A percentile compares a stretch with the other conserved stretches of the same genome.
These are phyloP conservation scores for Corylus heterophylla DNA, from an alignment of 306 rosid genomes.

Conservation along the genomic window DNA sequence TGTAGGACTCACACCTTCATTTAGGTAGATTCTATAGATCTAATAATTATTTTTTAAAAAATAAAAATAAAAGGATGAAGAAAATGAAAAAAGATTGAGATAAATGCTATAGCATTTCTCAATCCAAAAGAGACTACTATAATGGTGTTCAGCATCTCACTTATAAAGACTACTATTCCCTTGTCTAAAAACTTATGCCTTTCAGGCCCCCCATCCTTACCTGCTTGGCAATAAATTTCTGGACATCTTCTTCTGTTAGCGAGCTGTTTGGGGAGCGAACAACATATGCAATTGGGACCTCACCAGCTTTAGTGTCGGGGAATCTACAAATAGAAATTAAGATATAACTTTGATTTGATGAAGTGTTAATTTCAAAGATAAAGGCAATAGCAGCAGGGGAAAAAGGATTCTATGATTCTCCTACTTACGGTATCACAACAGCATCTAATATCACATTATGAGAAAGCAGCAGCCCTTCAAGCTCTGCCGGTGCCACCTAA, in stretches of 20 bases:
- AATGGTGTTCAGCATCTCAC: too few species aligned
- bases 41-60: too few species aligned
- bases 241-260: conserved; percentile 67
- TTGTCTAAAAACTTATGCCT: too few species aligned
- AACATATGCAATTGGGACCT: conserved; percentile 80
- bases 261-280: conserved; percentile 69
- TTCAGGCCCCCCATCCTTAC: conserved; percentile 29
- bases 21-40: too few species aligned
- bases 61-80: too few species aligned
- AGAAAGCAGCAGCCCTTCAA: conserved; percentile 88
- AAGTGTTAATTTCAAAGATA: neutral
- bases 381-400: too few species aligned
- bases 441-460: conserved; percentile 90
- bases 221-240: conserved; percentile 66
- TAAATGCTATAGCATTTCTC: too few species aligned
- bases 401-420: neutral
- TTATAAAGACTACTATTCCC: too few species aligned
- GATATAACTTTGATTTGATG: too few species aligned
- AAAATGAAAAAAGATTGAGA: too few species aligned
- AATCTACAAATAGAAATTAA: conserved; percentile 39
- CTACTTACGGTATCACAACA: conserved; percentile 90
- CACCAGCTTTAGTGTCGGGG: conserved; percentile 94
- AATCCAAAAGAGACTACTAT: too few species aligned
- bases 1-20: too few species aligned
- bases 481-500: conserved; percentile 97